Conservation (phyloP, 345 rosid species). For the Clarkia xantiana region DNA sequence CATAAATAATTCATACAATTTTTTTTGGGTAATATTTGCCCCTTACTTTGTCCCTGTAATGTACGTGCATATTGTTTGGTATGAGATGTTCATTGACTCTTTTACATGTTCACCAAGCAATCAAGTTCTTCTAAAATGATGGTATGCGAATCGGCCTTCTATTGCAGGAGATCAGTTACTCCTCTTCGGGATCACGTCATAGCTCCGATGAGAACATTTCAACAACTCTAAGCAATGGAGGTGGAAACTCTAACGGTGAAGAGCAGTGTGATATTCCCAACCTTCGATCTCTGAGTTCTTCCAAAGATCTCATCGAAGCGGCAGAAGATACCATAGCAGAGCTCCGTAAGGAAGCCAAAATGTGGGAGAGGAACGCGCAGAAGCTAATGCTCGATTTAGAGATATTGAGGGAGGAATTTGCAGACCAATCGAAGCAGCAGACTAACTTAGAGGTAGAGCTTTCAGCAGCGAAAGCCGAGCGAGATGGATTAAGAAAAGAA, state of each 20-base stretch:
- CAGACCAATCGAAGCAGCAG: constrained; percentile 28
- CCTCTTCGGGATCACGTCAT: constrained; percentile 18
- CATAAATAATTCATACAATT: no score
- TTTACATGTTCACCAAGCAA: constrained; percentile 2
- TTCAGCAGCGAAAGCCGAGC: constrained; percentile 26
- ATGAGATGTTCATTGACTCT: constrained; percentile 5
- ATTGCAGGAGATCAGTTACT: constrained; percentile 20
- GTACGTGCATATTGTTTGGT: no score
- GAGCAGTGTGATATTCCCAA: constrained; percentile 17
- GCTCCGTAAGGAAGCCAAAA: constrained; percentile 32
- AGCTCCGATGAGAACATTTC: constrained; percentile 16
- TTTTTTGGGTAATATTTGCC: no score
- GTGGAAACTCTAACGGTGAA: constrained; percentile 6
- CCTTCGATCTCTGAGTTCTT: constrained; percentile 16
- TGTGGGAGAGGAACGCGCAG: constrained; percentile 42
- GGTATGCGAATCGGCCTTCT: neutral
- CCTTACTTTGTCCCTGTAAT: no score
- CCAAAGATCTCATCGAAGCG: constrained; percentile 28
- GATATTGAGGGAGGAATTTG: constrained; percentile 22
- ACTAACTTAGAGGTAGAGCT: constrained; percentile 28
- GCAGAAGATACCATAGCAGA: constrained; percentile 37
- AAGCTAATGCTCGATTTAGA: constrained; percentile 37
- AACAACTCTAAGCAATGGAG: constrained; percentile 2
- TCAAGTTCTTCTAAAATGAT: neutral
- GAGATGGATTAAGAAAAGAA: constrained; percentile 30